These are phyloP conservation scores for Komagataella populi DNA, from an alignment of 805 yeast genomes.

Conservation along the genomic window DNA sequence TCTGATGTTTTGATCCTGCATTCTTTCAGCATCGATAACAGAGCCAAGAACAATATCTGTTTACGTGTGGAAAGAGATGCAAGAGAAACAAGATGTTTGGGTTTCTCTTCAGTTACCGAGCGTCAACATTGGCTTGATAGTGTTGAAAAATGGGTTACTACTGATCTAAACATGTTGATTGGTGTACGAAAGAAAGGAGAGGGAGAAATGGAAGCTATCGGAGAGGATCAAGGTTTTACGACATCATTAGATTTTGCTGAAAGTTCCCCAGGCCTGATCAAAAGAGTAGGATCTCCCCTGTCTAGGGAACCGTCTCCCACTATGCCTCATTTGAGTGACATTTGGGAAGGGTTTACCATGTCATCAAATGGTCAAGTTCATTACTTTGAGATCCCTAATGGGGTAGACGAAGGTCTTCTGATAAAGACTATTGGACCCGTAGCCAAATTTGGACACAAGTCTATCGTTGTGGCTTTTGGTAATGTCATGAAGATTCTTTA, in stretches of 20 bases:
- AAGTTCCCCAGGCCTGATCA: not conserved
- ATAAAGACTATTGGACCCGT: slow-evolving; percentile 48
- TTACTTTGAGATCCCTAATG: slow-evolving; percentile 43
- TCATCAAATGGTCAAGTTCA: slow-evolving; percentile 50
- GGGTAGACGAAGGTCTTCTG: slow-evolving; percentile 28
- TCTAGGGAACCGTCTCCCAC: not conserved
- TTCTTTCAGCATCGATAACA: slow-evolving; percentile 56
- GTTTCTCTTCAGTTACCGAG: slow-evolving; percentile 65
- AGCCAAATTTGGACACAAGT: slow-evolving; percentile 61
- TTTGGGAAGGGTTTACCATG: slow-evolving; percentile 81
- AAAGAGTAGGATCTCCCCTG: not conserved
- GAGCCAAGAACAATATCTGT: slow-evolving; percentile 71
- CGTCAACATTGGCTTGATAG: slow-evolving; percentile 50
- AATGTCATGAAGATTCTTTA: slow-evolving; percentile 59
- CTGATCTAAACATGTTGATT: slow-evolving; percentile 64
- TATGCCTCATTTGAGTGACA: slow-evolving; percentile 15
- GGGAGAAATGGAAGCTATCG: slow-evolving; percentile 8
- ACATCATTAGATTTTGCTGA: not conserved
- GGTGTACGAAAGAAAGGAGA: slow-evolving; percentile 42
- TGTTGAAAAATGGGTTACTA: slow-evolving; percentile 69
- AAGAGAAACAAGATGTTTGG: slow-evolving; percentile 79
- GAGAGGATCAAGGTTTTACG: not conserved
- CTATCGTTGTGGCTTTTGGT: slow-evolving; percentile 66
- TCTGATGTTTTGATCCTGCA: slow-evolving; percentile 51
- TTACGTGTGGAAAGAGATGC: slow-evolving; percentile 87